phyloP scores from a whole-genome alignment of 371 early-diverging fungal genomes.

The Haplosporangium sp. region DNA sequence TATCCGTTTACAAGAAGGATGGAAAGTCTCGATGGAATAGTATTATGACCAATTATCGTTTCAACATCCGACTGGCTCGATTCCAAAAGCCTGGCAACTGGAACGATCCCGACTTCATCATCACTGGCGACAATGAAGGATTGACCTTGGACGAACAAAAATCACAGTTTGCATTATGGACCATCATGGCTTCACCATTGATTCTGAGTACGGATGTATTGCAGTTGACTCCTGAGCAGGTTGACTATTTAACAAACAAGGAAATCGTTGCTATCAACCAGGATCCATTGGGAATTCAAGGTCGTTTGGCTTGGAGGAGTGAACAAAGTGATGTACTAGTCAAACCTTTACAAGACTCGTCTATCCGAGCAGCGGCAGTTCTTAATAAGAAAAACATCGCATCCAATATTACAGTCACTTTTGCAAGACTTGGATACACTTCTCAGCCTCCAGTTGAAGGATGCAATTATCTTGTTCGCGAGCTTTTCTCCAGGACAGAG shows the following conservation, averaged over 20 bases:
- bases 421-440: conserved; percentile 36
- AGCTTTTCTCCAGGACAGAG: conserved; percentile 40
- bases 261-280: conserved; percentile 56
- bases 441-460: conserved; percentile 6
- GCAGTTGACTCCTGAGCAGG: conserved; percentile 28
- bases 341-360: conserved; percentile 33
- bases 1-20: conserved; percentile 41
- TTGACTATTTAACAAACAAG: conserved; percentile 42
- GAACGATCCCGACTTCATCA: conserved; percentile 58
- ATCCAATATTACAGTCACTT: conserved; percentile 25
- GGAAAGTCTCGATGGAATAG: conserved; percentile 45
- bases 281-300: conserved; percentile 51
- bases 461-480: conserved; percentile 37
- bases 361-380: conserved; percentile 25
- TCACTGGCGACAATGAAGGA: conserved; percentile 50
- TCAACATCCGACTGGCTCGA: conserved; percentile 52
- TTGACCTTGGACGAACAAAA: conserved; percentile 51
- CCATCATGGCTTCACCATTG: conserved; percentile 54
- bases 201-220: conserved; percentile 54
- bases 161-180: conserved; percentile 56
- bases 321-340: conserved; percentile 24
- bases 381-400: conserved; percentile 22
- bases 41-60: conserved; percentile 54
- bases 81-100: conserved; percentile 55
- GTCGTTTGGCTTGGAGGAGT: conserved; percentile 29